These are phyloP conservation scores for Pythium aristosporum DNA, from an alignment of 352 stramenopile species.

Conservation along the genomic window DNA sequence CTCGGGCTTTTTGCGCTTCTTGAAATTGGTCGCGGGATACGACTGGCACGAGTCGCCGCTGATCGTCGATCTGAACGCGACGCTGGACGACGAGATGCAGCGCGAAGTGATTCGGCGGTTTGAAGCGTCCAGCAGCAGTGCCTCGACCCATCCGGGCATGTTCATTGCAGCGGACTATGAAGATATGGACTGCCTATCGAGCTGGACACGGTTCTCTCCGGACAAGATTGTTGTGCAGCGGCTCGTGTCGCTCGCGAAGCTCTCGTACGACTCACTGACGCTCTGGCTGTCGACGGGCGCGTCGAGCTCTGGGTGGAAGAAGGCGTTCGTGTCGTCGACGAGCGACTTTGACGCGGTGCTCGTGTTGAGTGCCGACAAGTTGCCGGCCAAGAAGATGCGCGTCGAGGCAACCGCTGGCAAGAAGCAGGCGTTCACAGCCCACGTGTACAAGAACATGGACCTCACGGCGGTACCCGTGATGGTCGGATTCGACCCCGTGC, in stretches of 20 bases:
- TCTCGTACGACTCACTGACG: constrained; percentile 52
- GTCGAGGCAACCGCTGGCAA: constrained; percentile 36
- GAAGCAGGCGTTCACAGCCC: constrained; percentile 65
- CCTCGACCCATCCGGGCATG: constrained; percentile 61
- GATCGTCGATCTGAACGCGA: constrained; percentile 69
- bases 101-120: constrained; percentile 77
- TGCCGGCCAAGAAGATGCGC: constrained; percentile 68
- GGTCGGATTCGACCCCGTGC: constrained; percentile 75
- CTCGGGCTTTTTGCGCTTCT: constrained; percentile 77
- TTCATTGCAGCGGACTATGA: constrained; percentile 83
- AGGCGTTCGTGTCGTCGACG: constrained; percentile 50
- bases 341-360: constrained; percentile 70
- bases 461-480: constrained; percentile 59
- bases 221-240: constrained; percentile 68
- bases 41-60: constrained; percentile 77
- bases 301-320: constrained; percentile 60
- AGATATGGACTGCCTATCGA: constrained; percentile 74
- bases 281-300: constrained; percentile 60
- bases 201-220: constrained; percentile 70
- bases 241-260: constrained; percentile 55
- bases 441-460: constrained; percentile 89
- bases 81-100: constrained; percentile 55
- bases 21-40: constrained; percentile 68
- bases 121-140: constrained; percentile 61
- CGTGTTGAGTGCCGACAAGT: constrained; percentile 43